Evolutionary conservation across 495 filamentous ascomycete species (phyloP), one percentile per base, ranked within the genome.

Genomic region (Neohortaea acidophila): DNA sequence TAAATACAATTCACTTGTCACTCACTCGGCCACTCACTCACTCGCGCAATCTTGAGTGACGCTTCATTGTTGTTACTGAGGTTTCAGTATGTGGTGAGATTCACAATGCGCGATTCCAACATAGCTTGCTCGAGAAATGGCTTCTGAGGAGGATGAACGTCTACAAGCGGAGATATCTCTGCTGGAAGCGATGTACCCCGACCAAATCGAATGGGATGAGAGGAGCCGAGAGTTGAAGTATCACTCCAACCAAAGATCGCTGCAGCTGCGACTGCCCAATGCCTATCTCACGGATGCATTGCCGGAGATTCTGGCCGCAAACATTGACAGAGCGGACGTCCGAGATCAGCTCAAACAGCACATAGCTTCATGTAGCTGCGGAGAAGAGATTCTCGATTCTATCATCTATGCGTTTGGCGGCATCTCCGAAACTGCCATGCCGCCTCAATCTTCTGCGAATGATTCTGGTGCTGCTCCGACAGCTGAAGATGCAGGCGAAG

Each of bases 151-250:
- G 23, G 41, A 32, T 19, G 42, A 50, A 11, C 36, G 49, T 31
- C 38, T 51, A 4, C 19, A 32, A 36, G 29, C 23, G 18, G 58
- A 61, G 40, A 34, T 59, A 2, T 33, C 48, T 10, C 48, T 59
- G 6, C 49, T 61, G 9, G 23, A 57, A 33, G 47, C 55, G 1
- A 61, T 61, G 52, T 59, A 58, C 39, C 58, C 55, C 2, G 45
- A 44, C 10, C 52, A 59, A 36, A 29, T 58, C 20, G 21, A 38
- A 4, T 58, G 36, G 32, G 18, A 44, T 20, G 22, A 22, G 15
- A 51, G 43, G 39, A 45, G 38, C 14, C 34, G 42, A 24, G 58
- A 61, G 22, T 12, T 61, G 15, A 55, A 39, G 21, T 61, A 54
- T 28, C 40, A 31, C n/a, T 14, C 37, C 6, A 24, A 30, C 5